Base-by-base conservation (phyloP, 2,329 filamentous ascomycete genomes). In the Cordyceps cateniannulata region DNA sequence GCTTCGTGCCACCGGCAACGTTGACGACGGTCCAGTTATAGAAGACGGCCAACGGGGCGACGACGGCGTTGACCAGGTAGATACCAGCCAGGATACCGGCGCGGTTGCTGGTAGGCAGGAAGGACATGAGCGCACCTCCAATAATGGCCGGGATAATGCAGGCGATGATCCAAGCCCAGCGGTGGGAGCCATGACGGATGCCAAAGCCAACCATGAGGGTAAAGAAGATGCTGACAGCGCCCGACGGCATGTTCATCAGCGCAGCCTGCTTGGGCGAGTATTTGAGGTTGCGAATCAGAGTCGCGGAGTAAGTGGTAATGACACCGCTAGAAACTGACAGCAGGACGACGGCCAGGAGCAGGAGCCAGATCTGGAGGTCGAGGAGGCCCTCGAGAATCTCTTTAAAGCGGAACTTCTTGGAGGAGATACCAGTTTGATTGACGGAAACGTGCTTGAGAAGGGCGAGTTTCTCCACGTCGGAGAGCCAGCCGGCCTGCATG, bases 351-450 rank as follows among this genome's bases (percentile, higher is more conserved):
- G 79, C 74, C 2, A 83, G 45, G 35, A 78, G 67, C 66, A 85
- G 68, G 0, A 82, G 71, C 65, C 78, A 84, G 12, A 83, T 69
- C 63, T 84, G 81, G n/a, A 76, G 73, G 64, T 84, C 82, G 22
- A 70, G 53, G 1, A 85, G 67, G 6, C 79, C 76, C 66, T 85
- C 83, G 2, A 79, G 54, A 5, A 85, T 74, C 67, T 85, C 81
- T 63, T 73, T 76, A 61, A 72, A 68, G 24, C 80, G 81, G 69
- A 85, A 84, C 63, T 78, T 77, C 64, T 76, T 79, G 65, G 77
- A 83, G 56, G 78, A 75, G 38, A 85, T 79, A 40, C 83, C 83
- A 5, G 81, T 84, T 71, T 85, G 79, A 69, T 86, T 85, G 60
- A 79, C 75, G 40, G 78, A 79, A 47, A 85, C 77, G 56, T 82